Evolutionary conservation across 2,329 filamentous ascomycete genomes (phyloP).

Genomic region (Botrytis tulipae): DNA sequence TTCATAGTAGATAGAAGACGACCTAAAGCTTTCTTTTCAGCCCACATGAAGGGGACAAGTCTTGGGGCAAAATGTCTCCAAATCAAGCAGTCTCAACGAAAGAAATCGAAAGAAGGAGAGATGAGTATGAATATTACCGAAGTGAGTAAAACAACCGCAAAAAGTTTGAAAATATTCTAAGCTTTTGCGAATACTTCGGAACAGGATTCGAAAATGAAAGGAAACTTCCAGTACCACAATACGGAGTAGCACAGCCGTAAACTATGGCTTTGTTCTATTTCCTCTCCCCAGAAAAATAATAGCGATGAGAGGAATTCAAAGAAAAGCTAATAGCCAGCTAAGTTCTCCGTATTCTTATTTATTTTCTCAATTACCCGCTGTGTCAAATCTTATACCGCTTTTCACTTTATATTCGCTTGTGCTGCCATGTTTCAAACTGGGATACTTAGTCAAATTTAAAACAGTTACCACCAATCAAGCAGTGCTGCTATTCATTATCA

Average conservation of each 20-base stretch:
- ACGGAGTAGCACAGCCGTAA: background rate
- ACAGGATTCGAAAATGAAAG: background rate
- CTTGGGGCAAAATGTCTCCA: background rate
- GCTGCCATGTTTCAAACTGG: background rate
- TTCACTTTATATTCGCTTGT: background rate
- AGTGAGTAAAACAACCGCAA: background rate
- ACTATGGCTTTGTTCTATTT: background rate
- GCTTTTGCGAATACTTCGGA: background rate
- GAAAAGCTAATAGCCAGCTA: no score
- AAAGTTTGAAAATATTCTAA: background rate
- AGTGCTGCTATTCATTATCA: background rate
- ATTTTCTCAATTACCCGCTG: background rate
- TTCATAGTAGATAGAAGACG: no score
- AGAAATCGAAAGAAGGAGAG: background rate
- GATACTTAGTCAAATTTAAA: background rate
- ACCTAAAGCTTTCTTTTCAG: background rate
- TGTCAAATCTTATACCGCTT: background rate
- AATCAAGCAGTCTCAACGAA: background rate
- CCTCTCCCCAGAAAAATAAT: background rate
- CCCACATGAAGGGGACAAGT: background rate
- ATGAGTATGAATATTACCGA: no score
- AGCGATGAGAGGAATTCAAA: background rate
- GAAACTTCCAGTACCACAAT: background rate
- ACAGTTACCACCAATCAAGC: background rate
- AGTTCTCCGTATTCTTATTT: no score